Evolutionary conservation across 2,329 filamentous ascomycete genomes (phyloP), one percentile per base, ranked within the genome.

Genomic region (Rhinocladiella mackenziei): DNA sequence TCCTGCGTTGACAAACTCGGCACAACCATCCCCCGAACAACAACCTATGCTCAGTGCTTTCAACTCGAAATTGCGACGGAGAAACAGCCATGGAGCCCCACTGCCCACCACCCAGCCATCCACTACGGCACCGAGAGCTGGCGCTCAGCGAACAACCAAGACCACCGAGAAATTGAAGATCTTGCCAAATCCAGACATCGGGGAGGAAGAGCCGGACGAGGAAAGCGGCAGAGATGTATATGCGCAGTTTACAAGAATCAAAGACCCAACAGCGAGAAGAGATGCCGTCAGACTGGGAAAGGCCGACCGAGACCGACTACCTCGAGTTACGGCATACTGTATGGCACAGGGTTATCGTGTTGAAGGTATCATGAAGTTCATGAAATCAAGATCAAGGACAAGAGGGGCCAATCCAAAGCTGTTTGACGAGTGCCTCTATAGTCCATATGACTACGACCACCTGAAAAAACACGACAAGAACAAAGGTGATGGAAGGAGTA

Each of bases 371-470:
- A 86, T 94, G 78, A 83, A 84, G 32, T 98, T 91, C 61, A 70
- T 98, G 51, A 98, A 98, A 64, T 86, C 88, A 20, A 78, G 86
- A 47, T 77, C 79, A 33, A 87, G 86, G 65, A 78, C 79, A 22
- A 79, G 86, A 57, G 86, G 87, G 13, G 81, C 89, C 11, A 85
- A 81, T 48, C 91, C 92, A 1, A 97, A 96, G 66, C 70, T 92
- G 45, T 96, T 96, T 57, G 92, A 98, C 63, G 92, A 98, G 66
- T 98, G 92, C 65, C 88, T 98, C 56, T 98, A 98, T 67, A 88
- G 91, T 8, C 88, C 91, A 0, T 98, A 94, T 65, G 83, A 81
- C 59, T 96, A 96, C 64, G 73, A 74, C 30, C 75, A 78, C 42
- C 57, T 61, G 26, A 56, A 58, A 56, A 73, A 69, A 50, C 59